A percentile compares a stretch with the other conserved stretches of the same genome.
phyloP scores from a whole-genome alignment of 2,329 filamentous ascomycete genomes.

The Botrytis tulipae region DNA sequence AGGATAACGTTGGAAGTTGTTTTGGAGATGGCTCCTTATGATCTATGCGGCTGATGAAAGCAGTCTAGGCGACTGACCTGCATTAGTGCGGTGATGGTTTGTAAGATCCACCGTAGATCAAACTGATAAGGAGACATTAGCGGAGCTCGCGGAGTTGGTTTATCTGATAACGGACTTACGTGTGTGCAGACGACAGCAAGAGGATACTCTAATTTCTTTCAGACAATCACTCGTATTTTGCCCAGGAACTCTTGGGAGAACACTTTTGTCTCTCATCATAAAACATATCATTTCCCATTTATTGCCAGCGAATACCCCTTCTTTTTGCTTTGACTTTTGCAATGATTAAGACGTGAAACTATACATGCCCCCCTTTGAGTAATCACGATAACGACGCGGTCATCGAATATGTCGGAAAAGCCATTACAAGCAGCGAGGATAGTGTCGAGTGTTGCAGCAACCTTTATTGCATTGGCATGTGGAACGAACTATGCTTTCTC shows the following conservation, averaged over 20 bases:
- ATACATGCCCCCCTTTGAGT: conserved; percentile 1
- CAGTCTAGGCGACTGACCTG: background rate
- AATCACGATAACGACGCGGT: conserved; percentile 13
- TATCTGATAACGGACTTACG: conserved; percentile 17
- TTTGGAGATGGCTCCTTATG: conserved; percentile 6
- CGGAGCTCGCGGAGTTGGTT: background rate
- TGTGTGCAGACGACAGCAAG: conserved; percentile 16
- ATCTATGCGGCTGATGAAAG: conserved; percentile 25
- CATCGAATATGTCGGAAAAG: conserved; percentile 45
- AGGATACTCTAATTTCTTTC: conserved; percentile 21
- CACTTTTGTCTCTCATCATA: background rate
- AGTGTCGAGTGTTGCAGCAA: conserved; percentile 81
- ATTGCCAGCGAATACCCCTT: background rate
- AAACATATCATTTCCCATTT: background rate
- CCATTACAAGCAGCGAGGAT: conserved; percentile 64
- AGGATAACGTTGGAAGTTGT: conserved; percentile 5
- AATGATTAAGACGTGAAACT: conserved; percentile 28
- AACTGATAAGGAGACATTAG: conserved; percentile 15
- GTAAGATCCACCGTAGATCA: conserved; percentile 6
- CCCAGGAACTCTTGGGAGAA: background rate
- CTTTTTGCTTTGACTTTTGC: conserved; percentile 4
- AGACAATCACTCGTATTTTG: conserved; percentile 16
- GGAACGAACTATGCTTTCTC: conserved; percentile 98
- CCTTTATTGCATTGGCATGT: conserved; percentile 80
- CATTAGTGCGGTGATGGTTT: conserved; percentile 13